Evolutionary conservation across 2,329 filamentous ascomycete genomes (phyloP).

Genomic region (Drechslerella dactyloides): DNA sequence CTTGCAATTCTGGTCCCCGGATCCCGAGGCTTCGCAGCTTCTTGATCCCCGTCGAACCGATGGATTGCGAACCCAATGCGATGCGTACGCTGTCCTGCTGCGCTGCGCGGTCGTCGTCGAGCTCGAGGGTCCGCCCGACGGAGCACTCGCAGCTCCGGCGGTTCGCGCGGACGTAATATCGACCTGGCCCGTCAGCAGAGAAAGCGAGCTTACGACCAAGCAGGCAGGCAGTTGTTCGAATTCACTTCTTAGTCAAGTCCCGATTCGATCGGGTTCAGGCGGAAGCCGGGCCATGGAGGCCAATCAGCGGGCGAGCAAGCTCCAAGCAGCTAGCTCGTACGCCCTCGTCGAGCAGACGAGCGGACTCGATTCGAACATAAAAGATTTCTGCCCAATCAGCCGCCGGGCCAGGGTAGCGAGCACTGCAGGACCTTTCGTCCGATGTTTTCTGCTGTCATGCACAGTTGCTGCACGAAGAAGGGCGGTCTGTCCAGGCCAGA

Average conservation of each 20-base stretch:
- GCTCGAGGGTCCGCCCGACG: too few relatives aligned
- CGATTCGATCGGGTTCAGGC: slow-evolving; percentile 11
- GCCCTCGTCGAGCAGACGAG: too few relatives aligned
- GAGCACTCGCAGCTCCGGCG: not conserved
- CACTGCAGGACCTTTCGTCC: slow-evolving; percentile 46
- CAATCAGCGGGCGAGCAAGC: slow-evolving; percentile 9
- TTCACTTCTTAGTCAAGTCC: not conserved
- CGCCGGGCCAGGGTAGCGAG: slow-evolving; percentile 1
- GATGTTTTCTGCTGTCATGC: slow-evolving; percentile 48
- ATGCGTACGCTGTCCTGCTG: too few relatives aligned
- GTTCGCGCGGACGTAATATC: not conserved
- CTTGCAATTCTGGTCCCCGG: too few relatives aligned
- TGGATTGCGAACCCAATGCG: not conserved
- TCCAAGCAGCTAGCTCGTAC: not conserved
- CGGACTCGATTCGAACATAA: too few relatives aligned
- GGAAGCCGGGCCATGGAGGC: slow-evolving; percentile 11
- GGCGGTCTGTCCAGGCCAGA: slow-evolving; percentile 15
- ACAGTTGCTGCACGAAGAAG: slow-evolving; percentile 12
- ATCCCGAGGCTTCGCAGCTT: too few relatives aligned
- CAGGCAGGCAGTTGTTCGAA: not conserved
- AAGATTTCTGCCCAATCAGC: slow-evolving; percentile 3
- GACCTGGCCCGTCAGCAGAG: not conserved
- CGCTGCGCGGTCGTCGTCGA: too few relatives aligned
- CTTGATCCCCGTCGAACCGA: too few relatives aligned
- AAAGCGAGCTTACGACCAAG: not conserved